Evolutionary conservation across 441 rosid genomes (phyloP).

Genomic region (Gossypium laxum): DNA sequence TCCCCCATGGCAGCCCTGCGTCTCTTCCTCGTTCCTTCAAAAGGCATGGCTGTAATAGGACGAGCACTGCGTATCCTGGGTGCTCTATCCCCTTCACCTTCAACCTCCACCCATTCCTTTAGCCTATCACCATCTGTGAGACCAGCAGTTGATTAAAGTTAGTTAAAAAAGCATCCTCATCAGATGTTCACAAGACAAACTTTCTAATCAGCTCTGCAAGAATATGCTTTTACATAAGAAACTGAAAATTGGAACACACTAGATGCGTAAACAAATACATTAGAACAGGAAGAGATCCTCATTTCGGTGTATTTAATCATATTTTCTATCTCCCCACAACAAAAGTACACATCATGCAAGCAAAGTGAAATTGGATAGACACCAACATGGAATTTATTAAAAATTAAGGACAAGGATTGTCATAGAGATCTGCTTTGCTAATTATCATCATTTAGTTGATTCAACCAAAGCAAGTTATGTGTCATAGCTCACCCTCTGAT

Average conservation of each 20-base stretch:
- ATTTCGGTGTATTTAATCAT: background rate
- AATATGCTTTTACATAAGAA: background rate
- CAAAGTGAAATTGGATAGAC: background rate
- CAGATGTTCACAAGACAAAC: background rate
- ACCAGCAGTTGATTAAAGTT: constrained; percentile 4
- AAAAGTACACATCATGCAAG: background rate
- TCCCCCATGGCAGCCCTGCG: constrained; percentile 77
- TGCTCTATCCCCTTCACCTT: constrained; percentile 44
- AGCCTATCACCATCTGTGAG: constrained; percentile 55
- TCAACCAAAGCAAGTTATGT: constrained; percentile 1
- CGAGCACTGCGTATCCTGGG: constrained; percentile 75
- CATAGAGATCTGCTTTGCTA: constrained; percentile 7
- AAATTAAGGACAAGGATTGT: background rate
- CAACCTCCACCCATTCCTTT: constrained; percentile 73
- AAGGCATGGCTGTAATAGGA: constrained; percentile 55
- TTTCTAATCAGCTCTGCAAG: background rate
- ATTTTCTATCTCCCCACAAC: background rate
- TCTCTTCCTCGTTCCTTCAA: constrained; percentile 95
- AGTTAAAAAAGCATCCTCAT: constrained; percentile 9
- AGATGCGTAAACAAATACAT: background rate
- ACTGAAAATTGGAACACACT: background rate
- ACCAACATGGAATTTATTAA: background rate
- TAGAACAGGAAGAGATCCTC: background rate
- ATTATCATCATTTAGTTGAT: constrained; percentile 4
- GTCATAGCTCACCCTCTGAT: constrained; percentile 42